Evolutionary conservation across 257 asterid genomes (phyloP), one percentile per base, ranked within the genome.

Genomic region (Nicotiana benthamiana): DNA sequence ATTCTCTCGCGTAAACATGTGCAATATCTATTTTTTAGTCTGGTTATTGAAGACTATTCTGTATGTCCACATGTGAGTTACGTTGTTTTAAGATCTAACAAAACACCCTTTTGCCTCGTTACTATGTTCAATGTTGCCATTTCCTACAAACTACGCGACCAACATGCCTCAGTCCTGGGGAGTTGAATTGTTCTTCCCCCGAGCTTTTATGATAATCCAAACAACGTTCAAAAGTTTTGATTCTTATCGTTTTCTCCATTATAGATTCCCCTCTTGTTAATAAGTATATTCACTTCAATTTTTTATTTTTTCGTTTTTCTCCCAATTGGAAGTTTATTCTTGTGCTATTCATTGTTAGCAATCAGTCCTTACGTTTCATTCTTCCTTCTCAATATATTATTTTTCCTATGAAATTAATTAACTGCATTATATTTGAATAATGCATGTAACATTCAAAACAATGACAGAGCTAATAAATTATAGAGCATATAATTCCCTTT

Each of bases 1-100:
- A 93, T 93, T 91, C 92, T 89, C 93, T 91, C 92, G 86, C 24
- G 17, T 82, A 83, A 87, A 84, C 92, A 88, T 85, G 96, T 91
- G 94, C 84, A 11, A 57, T 74, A 5, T 2, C 30, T n/a, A 54
- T 56, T 77, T 60, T 61, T 76, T 30, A 5, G 54, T 59, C 5
- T 53, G 3, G 78, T 82, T 30, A 80, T 80, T 36, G 79, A 65
- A 36, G 62, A 62, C 81, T 81, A 32, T 68, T 34, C 68, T 79
- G 30, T 30, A 56, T 74, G 61, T 48, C 79, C 61, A 72, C 43
- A 72, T 15, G 61, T 72, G 61, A 72, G 61, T 46, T 9, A 40
- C 12, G 48, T 40, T 77, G 81, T 46, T 80, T 83, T 80, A 62
- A 76, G 86, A 79, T 81, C 86, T 61, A 64, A 60, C 57, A 74